Percentiles rank a stretch among this genome's conserved stretches.
Conservation (phyloP, 2,329 filamentous ascomycete genomes). For the Monosporascus sp. region DNA sequence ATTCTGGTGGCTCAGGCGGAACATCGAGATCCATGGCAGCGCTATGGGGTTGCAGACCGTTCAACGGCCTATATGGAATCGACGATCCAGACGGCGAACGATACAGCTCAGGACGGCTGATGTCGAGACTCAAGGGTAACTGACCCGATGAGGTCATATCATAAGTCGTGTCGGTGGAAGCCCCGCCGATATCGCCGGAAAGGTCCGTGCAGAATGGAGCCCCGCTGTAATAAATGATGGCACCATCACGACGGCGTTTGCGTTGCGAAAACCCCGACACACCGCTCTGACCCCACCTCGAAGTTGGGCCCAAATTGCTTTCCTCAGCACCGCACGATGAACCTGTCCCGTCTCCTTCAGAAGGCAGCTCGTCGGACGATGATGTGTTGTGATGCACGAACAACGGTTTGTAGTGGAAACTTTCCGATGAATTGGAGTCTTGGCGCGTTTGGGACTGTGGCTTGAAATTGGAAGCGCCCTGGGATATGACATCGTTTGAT, state of each 20-base stretch:
- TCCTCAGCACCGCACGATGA: slow-evolving; percentile 47
- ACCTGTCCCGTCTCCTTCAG: slow-evolving; percentile 40
- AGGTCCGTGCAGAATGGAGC: slow-evolving; percentile 78
- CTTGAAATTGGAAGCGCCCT: slow-evolving; percentile 35
- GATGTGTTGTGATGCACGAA: slow-evolving; percentile 45
- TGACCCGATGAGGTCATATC: slow-evolving; percentile 41
- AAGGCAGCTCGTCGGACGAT: slow-evolving; percentile 42
- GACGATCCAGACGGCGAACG: slow-evolving; percentile 44
- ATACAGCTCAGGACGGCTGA: slow-evolving; percentile 18
- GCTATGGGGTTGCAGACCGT: slow-evolving; percentile 28
- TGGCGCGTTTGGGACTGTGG: slow-evolving; percentile 27
- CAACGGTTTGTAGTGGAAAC: slow-evolving; percentile 61
- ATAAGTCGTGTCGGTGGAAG: slow-evolving; percentile 40
- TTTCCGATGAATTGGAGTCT: slow-evolving; percentile 35
- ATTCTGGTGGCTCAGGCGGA: slow-evolving; percentile 27
- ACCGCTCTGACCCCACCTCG: slow-evolving; percentile 41
- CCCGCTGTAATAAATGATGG: slow-evolving; percentile 79
- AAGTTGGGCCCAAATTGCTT: slow-evolving; percentile 42
- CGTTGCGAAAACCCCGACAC: slow-evolving; percentile 40
- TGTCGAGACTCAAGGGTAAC: slow-evolving; percentile 17
- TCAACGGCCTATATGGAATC: slow-evolving; percentile 45
- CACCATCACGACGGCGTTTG: slow-evolving; percentile 60
- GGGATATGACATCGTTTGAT: slow-evolving; percentile 30
- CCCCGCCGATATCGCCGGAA: slow-evolving; percentile 57
- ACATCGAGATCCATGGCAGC: slow-evolving; percentile 21